Conservation (phyloP, 495 filamentous ascomycete species). For the Hypoxylon fragiforme region DNA sequence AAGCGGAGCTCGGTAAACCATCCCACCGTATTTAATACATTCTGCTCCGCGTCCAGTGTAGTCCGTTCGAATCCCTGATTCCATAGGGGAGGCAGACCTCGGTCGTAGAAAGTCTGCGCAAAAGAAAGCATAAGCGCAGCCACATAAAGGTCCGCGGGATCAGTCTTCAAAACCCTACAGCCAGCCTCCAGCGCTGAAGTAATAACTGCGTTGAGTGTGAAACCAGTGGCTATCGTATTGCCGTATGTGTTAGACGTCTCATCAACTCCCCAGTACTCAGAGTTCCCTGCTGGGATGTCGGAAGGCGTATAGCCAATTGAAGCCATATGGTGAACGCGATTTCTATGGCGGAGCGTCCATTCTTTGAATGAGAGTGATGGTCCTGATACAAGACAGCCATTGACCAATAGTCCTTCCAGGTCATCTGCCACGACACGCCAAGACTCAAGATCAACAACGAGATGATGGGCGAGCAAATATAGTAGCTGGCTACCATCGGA, state of each 20-base stretch:
- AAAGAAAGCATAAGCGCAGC: constrained; percentile 55
- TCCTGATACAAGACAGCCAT: constrained; percentile 45
- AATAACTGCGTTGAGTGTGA: constrained; percentile 46
- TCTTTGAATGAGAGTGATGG: constrained; percentile 63
- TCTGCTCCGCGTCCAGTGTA: constrained; percentile 37
- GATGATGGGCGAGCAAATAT: constrained; percentile 69
- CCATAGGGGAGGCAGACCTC: constrained; percentile 57
- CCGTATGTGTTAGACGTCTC: constrained; percentile 49
- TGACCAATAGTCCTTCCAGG: constrained; percentile 63
- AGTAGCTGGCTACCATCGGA: constrained; percentile 53
- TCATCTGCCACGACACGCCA: constrained; percentile 72
- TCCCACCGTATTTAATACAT: constrained; percentile 52
- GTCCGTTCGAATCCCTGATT: constrained; percentile 53
- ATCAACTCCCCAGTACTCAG: constrained; percentile 53
- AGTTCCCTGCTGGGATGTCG: constrained; percentile 41
- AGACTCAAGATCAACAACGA: constrained; percentile 71
- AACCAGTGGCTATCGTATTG: constrained; percentile 43
- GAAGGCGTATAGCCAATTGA: constrained; percentile 35
- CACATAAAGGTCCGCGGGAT: constrained; percentile 53
- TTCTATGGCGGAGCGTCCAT: constrained; percentile 57
- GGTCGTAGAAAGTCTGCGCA: constrained; percentile 54
- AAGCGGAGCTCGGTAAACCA: constrained; percentile 55
- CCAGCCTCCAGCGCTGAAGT: constrained; percentile 48
- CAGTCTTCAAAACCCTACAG: constrained; percentile 49
- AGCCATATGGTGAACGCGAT: constrained; percentile 34